Base-by-base conservation (phyloP, 78 protist species). In the Dictyostelium citrinum region DNA sequence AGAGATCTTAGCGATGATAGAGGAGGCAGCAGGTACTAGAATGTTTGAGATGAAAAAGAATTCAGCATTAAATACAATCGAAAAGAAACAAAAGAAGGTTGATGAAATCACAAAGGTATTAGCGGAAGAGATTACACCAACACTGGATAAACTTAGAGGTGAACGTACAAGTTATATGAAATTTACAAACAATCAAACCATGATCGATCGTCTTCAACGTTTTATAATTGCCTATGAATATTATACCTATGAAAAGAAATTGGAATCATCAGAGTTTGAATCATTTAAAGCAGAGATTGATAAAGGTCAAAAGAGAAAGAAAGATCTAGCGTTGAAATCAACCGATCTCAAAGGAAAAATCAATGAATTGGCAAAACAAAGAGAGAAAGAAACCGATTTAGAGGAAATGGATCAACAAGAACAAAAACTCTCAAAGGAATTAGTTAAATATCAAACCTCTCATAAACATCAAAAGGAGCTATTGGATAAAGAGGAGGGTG, bases 11-110 rank as follows among this genome's bases (percentile, higher is more conserved):
- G 74, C 96, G 16, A 90, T 99, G 99, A 96, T 99, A 24, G 99
- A 98, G 90, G 99, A 99, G 80, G 99, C 99, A 0, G 99, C 99
- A 2, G 99, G 99, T 35, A 99, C 99, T 7, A 86, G 98, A 24
- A 97, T 99, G 99, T 99, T 90, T 81, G 99, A 99, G 75, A 68
- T 12, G 24, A 98, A 98, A 94, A 98, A 98, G 83, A 76, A 9
- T 16, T 41, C 64, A 1, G 97, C 99, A 5, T 45, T 94, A 43
- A 81, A 70, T 80, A 98, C 97, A 17, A 97, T 99, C 51, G 97
- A 90, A 49, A 96, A 97, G 95, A 99, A 99, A 95, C 97, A 98
- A 33, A 80, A 83, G 24, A 99, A 99, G 95, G 58, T 99, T 5
- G 95, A 80, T 46, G 98, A 99, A 55, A 95, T 98, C 35, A 41